Evolutionary conservation across 179 eudicot genomes (phyloP), one percentile per base, ranked within the genome.

Genomic region (Kewa caespitosa): DNA sequence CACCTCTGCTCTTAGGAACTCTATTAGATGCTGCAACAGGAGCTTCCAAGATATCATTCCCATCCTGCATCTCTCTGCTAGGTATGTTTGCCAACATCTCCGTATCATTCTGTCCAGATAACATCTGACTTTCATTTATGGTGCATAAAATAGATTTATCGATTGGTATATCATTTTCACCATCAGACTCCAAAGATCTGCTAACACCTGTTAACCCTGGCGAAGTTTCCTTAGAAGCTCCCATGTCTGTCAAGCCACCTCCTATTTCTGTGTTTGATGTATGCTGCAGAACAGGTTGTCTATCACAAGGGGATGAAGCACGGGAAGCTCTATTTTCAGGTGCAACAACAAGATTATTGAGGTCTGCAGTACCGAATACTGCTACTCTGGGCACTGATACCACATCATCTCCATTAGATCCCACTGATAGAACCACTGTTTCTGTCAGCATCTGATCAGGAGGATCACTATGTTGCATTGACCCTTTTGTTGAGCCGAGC

Each of bases 381-480:
- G 50, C 73, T 59, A 23, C 67, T 69, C 52, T 46, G 22, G 39
- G 52, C 38, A 37, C 22, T 17, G 74, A 77, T 38, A 30, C 73
- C 36, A 71, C 79, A 63, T 78, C 63, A 73, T 66, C 81, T 27
- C 77, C 79, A 74, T 70, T 50, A 63, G 76, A 78, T 25, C 43
- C 76, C 42, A 34, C 30, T n/a, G 74, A 48, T 27, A 71, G 22
- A 70, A 63, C 38, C 39, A 54, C 81, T 12, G 70, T 46, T 64
- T 74, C 76, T 36, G 38, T 32, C 52, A 43, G 63, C 70, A 43
- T 75, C 38, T 23, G 67, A 50, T 64, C 74, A 50, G 69, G 41
- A 52, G 48, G 59, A 41, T 69, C 68, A 64, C 28, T 38, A 39
- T 9, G 18, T 17, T 46, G 81, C 20, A 20, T 69, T 38, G 71